Evolutionary conservation across 768 basidiomycete genomes (phyloP), one percentile per base, ranked within the genome.

Genomic region (Boletellus ananiceps): DNA sequence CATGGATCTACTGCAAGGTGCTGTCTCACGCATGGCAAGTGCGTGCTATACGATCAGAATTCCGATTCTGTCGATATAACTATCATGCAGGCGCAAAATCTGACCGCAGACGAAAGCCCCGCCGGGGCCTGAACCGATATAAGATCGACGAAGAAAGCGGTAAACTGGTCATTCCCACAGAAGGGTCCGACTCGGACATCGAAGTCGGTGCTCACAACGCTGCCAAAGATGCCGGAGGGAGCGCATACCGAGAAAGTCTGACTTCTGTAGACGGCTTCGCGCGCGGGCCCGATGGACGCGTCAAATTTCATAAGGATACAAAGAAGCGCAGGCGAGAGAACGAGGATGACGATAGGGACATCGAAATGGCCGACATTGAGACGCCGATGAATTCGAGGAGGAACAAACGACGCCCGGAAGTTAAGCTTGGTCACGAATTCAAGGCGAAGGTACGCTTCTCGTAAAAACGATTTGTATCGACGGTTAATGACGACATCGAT

Each of bases 281-380:
- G 3, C 82, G 94, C 25, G 89, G 91, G 19, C 74, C 83, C 1
- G 83, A 81, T 53, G 96, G 96, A 5, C 82, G 81, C 46, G 70
- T 98, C 64, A 94, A 92, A 68, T 97, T 98, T 71, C 91, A 96
- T 74, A 97, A 96, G 67, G 86, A 95, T 61, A 97, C 93, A 33
- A 98, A 94, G 69, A 93, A 95, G 68, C 83, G 93, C 50, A 71
- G 93, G 51, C 78, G 87, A 43, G 83, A 83, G 44, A 80, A 83
- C 50, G 77, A 76, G 51, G 81, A 81, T 15, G 73, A 72, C 6
- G 81, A 76, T 6, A 74, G 70, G 44, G 84, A 88, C 52, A 73
- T 89, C 44, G 87, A 91, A 53, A 86, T 92, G 80, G 88, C 73
- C 21, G 89, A 92, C 51, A 78, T 66, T 1, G 81, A 87, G 50